Conservation (phyloP, 495 filamentous ascomycete genomes). For the Haplographium delicatum region DNA sequence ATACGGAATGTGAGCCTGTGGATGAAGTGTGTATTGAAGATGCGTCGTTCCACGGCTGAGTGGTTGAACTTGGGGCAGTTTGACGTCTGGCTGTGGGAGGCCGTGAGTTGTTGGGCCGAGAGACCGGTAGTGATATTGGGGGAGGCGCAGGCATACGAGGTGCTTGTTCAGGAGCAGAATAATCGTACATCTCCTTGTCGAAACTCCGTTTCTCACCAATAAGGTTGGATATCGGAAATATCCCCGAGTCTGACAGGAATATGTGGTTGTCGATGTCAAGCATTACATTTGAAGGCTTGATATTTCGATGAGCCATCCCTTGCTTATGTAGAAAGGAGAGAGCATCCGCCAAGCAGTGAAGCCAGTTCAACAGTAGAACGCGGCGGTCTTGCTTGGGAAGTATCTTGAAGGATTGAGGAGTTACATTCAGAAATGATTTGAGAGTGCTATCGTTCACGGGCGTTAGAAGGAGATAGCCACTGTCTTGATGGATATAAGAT, state of each 20-base stretch:
- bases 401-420: slow-evolving; percentile 60
- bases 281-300: slow-evolving; percentile 78
- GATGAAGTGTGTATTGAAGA: slow-evolving; percentile 11
- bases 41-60: slow-evolving; percentile 7
- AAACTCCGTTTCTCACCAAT: slow-evolving; percentile 40
- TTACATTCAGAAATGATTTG: slow-evolving; percentile 67
- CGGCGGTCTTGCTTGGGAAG: slow-evolving; percentile 68
- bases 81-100: slow-evolving; percentile 2
- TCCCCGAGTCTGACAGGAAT: slow-evolving; percentile 68
- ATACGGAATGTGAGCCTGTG: slow-evolving; percentile 7
- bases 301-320: slow-evolving; percentile 69
- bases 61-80: slow-evolving; percentile 9
- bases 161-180: slow-evolving; percentile 81
- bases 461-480: slow-evolving; percentile 71
- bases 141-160: slow-evolving; percentile 16
- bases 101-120: slow-evolving; percentile 29
- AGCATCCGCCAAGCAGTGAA: slow-evolving; percentile 78
- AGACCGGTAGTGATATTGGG: slow-evolving; percentile 37
- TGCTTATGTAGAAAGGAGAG: slow-evolving; percentile 70
- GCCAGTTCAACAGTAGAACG: slow-evolving; percentile 70
- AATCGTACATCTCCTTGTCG: slow-evolving; percentile 82
- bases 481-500: slow-evolving; percentile 70
- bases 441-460: slow-evolving; percentile 72
- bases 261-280: slow-evolving; percentile 67
- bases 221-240: slow-evolving; percentile 47